Percentiles rank a stretch among this genome's conserved stretches.
These are phyloP conservation scores for Castanea crenata DNA, from an alignment of 306 rosid genomes.

Conservation along the genomic window DNA sequence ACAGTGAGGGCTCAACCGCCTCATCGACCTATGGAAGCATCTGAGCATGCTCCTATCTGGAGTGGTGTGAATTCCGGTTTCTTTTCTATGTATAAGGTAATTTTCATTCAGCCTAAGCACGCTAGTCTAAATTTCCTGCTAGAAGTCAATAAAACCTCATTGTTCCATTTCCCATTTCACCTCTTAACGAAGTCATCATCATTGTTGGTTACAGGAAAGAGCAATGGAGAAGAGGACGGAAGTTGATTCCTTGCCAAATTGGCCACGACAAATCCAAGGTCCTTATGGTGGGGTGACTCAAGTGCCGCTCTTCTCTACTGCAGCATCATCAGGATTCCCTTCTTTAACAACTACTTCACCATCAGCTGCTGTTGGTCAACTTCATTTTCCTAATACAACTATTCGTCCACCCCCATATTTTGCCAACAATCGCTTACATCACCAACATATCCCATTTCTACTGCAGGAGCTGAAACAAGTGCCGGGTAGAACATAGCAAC, in stretches of 20 bases:
- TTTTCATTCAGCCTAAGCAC: not conserved
- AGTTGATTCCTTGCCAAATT: slow-evolving; percentile 44
- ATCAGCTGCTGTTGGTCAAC: slow-evolving; percentile 59
- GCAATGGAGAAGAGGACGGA: slow-evolving; percentile 69
- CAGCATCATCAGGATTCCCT: slow-evolving; percentile 99
- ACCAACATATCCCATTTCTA: slow-evolving; percentile 45
- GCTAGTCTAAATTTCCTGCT: not conserved
- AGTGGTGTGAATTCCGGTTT: slow-evolving; percentile 33
- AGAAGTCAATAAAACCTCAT: not conserved
- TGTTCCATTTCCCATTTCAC: not conserved
- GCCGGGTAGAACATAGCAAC: slow-evolving; percentile 21
- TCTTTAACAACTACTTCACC: slow-evolving; percentile 37
- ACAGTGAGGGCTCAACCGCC: slow-evolving; percentile 38
- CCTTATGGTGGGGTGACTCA: slow-evolving; percentile 48
- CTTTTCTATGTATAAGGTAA: slow-evolving; percentile 59
- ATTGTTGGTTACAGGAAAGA: slow-evolving; percentile 58
- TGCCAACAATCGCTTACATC: slow-evolving; percentile 42
- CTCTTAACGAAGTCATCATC: not conserved
- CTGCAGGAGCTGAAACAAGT: slow-evolving; percentile 48
- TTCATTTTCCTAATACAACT: slow-evolving; percentile 43
- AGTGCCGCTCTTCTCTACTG: slow-evolving; percentile 67
- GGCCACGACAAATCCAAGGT: slow-evolving; percentile 64
- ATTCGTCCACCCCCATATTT: slow-evolving; percentile 40
- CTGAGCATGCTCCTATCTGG: slow-evolving; percentile 49
- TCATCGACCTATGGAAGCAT: slow-evolving; percentile 39